Evolutionary conservation across 1,284 basidiomycete genomes (phyloP), one percentile per base, ranked within the genome.

Genomic region (Leccinum pachyderme): DNA sequence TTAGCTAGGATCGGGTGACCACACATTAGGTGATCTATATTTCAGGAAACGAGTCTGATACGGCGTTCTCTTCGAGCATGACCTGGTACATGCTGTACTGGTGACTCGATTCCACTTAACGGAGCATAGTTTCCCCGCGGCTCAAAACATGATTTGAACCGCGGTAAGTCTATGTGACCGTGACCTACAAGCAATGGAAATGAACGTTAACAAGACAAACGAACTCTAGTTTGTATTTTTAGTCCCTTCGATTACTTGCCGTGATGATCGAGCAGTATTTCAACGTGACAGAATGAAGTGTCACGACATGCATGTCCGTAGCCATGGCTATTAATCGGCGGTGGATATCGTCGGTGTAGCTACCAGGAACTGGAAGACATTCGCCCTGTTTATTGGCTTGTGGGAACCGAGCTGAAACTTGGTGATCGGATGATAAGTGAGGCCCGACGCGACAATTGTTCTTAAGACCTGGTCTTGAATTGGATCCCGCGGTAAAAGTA

Each of bases 361-460:
- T 52, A 50, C 49, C 49, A 51, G 44, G 27, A 25, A 46, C 44
- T 28, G 13, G 27, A 46, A 28, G 25, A 4, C 24, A 0, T 11
- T 24, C n/a, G 27, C 6, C 27, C 44, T 46, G 1, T 27, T 27
- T 25, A 28, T 28, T 46, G 44, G 27, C 27, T 27, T 28, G 28
- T n/a, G 28, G 24, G 12, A 52, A 52, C 50, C n/a, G 2, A 33
- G 24, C 28, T 52, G 49, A 51, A 51, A 53, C 50, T 18, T 28
- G 15, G 47, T 22, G 28, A 49, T 25, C 22, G 51, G 24, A 1
- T 27, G 44, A 45, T 25, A 46, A 9, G 13, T 7, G 12, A 24
- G 22, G 13, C 41, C 22, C 43, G 24, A 44, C 24, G 22, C 13
- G 22, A 43, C 8, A n/a, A 18, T n/a, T 25, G 13, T 13, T 24